phyloP scores from a whole-genome alignment of 768 basidiomycete genomes.

The Gyrodon lividus region DNA sequence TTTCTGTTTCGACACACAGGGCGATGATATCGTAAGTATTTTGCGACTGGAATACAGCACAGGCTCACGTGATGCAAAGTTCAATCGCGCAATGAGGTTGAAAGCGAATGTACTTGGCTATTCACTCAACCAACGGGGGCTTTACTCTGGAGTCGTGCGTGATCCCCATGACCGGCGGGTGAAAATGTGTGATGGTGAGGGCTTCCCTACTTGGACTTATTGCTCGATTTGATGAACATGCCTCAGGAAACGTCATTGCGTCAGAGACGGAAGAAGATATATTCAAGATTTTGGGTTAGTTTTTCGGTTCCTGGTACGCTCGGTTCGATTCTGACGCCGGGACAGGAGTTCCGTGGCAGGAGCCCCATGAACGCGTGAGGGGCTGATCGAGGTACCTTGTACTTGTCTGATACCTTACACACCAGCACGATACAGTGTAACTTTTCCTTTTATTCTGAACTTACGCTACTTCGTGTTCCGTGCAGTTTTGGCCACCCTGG shows the following conservation, averaged over 20 bases:
- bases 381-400: constrained; percentile 13
- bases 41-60: background rate
- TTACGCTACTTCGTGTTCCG: no score
- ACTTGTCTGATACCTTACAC: no score
- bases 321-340: background rate
- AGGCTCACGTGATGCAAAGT: constrained; percentile 43
- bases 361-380: constrained; percentile 72
- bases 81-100: constrained; percentile 84
- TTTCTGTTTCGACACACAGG: constrained; percentile 39
- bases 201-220: background rate
- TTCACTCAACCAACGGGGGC: constrained; percentile 84
- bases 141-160: constrained; percentile 71
- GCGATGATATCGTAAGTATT: constrained; percentile 80
- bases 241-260: constrained; percentile 63
- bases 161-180: constrained; percentile 61
- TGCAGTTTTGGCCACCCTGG: no score
- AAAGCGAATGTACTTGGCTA: constrained; percentile 82
- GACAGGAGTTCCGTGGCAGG: constrained; percentile 74
- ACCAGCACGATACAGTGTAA: no score
- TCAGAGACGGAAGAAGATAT: constrained; percentile 88
- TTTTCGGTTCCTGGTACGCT: background rate
- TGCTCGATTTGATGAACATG: background rate
- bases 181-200: constrained; percentile 59
- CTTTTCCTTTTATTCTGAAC: no score
- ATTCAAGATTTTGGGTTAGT: constrained; percentile 63